These are phyloP conservation scores for Cicer yamashitae DNA, from an alignment of 306 rosid species.

Conservation along the genomic window DNA sequence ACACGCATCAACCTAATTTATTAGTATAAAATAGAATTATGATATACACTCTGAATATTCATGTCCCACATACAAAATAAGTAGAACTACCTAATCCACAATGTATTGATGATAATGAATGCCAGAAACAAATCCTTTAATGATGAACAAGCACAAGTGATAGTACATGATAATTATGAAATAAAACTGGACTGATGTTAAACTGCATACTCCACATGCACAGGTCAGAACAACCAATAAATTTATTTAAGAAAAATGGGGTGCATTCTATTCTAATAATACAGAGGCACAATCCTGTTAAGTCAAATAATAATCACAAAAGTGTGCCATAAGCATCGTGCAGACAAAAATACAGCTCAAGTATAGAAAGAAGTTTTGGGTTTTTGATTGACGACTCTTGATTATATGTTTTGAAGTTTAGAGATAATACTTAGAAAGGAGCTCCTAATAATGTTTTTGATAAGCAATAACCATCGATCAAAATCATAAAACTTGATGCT, in stretches of 20 bases:
- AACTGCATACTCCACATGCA: constrained; percentile 20
- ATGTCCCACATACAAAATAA: constrained; percentile 32
- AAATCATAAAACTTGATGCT: constrained; percentile 12
- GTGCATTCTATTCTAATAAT: constrained; percentile 36
- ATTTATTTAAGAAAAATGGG: constrained; percentile 12
- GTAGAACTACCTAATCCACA: constrained; percentile 32
- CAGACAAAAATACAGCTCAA: constrained; percentile 15
- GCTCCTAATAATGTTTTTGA: constrained; percentile 18
- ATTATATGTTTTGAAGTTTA: constrained; percentile 19
- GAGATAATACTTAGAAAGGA: constrained; percentile 26
- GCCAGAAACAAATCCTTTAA: constrained; percentile 35
- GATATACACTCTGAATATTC: constrained; percentile 26
- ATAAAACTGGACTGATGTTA: constrained; percentile 35
- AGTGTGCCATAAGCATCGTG: constrained; percentile 20
- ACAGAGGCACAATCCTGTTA: constrained; percentile 3
- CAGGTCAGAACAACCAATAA: constrained; percentile 35
- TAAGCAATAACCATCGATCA: constrained; percentile 9
- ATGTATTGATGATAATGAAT: constrained; percentile 33
- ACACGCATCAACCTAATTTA: background rate
- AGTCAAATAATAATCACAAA: constrained; percentile 31
- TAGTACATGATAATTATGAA: constrained; percentile 28
- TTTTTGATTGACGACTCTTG: constrained; percentile 12
- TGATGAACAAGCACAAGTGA: constrained; percentile 39
- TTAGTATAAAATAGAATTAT: constrained; percentile 27
- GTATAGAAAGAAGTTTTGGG: constrained; percentile 31